Base-by-base conservation (phyloP, 2,329 filamentous ascomycete genomes). In the Colletotrichum australisinense region DNA sequence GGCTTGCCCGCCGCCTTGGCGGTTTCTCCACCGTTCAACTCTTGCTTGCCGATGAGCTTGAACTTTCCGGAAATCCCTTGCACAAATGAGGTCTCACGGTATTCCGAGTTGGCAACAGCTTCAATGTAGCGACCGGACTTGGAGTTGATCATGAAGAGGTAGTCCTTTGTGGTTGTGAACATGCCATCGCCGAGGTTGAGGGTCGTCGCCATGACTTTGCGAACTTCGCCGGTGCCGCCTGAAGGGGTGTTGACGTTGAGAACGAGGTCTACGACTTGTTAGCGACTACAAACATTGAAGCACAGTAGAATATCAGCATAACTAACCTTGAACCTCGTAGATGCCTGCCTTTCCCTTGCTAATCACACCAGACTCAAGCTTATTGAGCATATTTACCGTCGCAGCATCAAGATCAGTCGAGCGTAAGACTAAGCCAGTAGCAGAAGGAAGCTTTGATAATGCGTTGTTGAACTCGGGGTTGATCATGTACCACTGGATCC, bases 121-220 rank as follows among this genome's bases (percentile, higher is more conserved):
- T 26, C 60, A 9, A 63, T 63, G 16, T 30, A 53, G 6, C 57
- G 42, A 11, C 46, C 60, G 8, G 42, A 30, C 26, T 63, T 63
- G 26, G 60, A 63, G 42, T 63, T 53, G 42, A 63, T 24, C 42
- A 63, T 24, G 22, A 63, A 63, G 12, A 46, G 22, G 16, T 63
- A 63, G 38, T 52, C 38, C 11, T 28, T 22, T 16, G 38, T 49
- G 14, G 38, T 49, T 7, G 38, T 52, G 38, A 63, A 63, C 12
- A 52, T 30, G 22, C 26, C 59, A 5, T 63, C 38, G 26, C 42
- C 16, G 42, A 63, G 42, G 59, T 52, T 52, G 22, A 52, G 35
- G 6, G 38, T 63, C 59, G 38, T 63, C 5, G 59, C 38, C 59
- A 63, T 63, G 11, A 63, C 38, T 28, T 63, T 30, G 12, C 59